Base-by-base conservation (phyloP, 2,329 filamentous ascomycete species). In the Biscogniauxia mediterranea region DNA sequence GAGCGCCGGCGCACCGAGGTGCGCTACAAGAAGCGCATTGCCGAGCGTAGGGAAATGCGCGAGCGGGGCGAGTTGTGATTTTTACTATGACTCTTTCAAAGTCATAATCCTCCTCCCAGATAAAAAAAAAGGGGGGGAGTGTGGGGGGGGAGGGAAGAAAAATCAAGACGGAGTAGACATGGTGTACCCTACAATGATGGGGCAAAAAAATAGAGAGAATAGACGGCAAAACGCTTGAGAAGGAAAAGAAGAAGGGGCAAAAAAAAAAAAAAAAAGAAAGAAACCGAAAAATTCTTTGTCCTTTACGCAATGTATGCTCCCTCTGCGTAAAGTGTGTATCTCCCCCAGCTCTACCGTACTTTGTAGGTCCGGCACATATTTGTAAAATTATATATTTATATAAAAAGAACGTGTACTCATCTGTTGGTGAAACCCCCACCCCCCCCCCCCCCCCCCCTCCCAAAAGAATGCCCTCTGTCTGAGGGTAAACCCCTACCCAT, bases 1-100 rank as follows among this genome's bases (percentile, higher is more conserved):
- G 95, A 99, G 83, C 88, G 95, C 76, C 86, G 95, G 77, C 88
- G 85, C 75, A 91, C 90, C 17, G 89, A 96, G 79, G 88, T 97
- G 57, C 84, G 91, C 70, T 92, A 93, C 70, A 97, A 96, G 88
- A 89, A 87, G 79, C 85, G 89, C 66, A 87, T 90, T 56, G 88
- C 88, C 42, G 91, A 93, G 79, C 88, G 91, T 68, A 91, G 89
- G 76, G 92, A 91, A 73, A 77, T 64, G 74, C 81, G 74, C 67
- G 80, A 79, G 70, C 67, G 66, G 56, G 73, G 67, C 42, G 66
- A 70, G 60, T 54, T 68, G 26, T 46, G 15, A 46, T 23, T 23
- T 23, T 23, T 5, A 23, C 5, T 3, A 23, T 23, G 2, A 23
- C 23, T 5, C 23, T 23, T 23, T 23, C 2, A 23, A 23, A 23